phyloP scores from a whole-genome alignment of 208 protist species.

The Wallacemonas sp. region DNA sequence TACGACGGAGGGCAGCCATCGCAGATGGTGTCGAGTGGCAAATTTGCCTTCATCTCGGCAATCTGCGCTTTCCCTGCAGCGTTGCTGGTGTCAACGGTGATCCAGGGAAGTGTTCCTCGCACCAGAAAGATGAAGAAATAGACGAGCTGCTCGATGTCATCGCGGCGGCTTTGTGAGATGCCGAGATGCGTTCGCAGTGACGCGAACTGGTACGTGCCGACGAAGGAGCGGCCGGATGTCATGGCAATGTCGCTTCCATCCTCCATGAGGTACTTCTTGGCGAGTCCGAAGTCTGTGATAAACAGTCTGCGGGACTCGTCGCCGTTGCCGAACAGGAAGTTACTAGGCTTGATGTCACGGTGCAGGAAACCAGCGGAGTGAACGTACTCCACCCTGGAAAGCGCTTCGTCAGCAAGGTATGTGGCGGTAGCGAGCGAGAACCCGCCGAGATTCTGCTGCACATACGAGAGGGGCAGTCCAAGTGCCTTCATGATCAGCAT shows the following conservation, averaged over 20 bases:
- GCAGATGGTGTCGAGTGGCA: constrained; percentile 61
- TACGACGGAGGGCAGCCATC: constrained; percentile 70
- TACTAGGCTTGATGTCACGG: constrained; percentile 99
- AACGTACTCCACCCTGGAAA: constrained; percentile 96
- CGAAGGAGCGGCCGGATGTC: constrained; percentile 91
- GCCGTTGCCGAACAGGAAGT: constrained; percentile 98
- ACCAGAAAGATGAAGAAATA: constrained; percentile 97
- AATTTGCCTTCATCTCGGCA: constrained; percentile 54
- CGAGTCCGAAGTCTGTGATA: constrained; percentile 96
- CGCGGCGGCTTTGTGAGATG: constrained; percentile 85
- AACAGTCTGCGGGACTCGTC: constrained; percentile 82
- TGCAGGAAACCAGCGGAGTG: constrained; percentile 98
- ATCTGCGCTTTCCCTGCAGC: constrained; percentile 72
- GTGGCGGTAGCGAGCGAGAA: constrained; percentile 99
- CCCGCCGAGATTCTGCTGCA: constrained; percentile 60
- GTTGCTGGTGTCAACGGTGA: constrained; percentile 88
- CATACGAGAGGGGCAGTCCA: constrained; percentile 97
- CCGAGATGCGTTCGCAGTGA: constrained; percentile 96
- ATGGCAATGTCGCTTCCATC: constrained; percentile 75
- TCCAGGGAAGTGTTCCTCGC: constrained; percentile 95
- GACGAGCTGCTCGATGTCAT: constrained; percentile 91
- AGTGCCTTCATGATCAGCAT: constrained; percentile 99
- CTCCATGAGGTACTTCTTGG: constrained; percentile 61
- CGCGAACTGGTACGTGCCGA: constrained; percentile 97
- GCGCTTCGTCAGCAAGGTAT: constrained; percentile 98